These are phyloP conservation scores for Hebeloma cylindrosporum DNA, from an alignment of 768 basidiomycete genomes.

Conservation along the genomic window DNA sequence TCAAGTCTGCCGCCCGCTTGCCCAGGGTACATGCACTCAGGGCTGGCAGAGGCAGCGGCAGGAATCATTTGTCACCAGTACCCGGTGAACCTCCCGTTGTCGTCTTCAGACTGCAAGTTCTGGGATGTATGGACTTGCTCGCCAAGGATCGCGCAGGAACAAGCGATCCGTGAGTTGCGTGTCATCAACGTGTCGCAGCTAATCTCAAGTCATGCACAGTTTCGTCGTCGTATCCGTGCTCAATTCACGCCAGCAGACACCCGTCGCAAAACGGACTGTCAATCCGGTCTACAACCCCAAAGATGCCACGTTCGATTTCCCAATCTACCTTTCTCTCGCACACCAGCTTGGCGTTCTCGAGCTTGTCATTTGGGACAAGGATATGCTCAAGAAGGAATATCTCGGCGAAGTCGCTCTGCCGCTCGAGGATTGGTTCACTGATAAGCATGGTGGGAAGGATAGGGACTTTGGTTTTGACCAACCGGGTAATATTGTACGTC, in stretches of 20 bases:
- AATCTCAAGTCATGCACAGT: constrained; percentile 34
- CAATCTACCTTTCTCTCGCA: constrained; percentile 74
- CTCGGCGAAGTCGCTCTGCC: constrained; percentile 83
- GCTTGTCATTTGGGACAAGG: constrained; percentile 92
- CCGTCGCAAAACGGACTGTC: constrained; percentile 69
- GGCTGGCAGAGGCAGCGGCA: constrained; percentile 35
- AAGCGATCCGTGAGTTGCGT: constrained; percentile 74
- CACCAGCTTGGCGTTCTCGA: constrained; percentile 76
- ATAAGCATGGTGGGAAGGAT: constrained; percentile 30
- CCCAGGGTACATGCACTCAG: constrained; percentile 42
- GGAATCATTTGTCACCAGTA: constrained; percentile 37
- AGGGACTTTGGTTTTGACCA: constrained; percentile 56
- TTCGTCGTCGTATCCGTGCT: constrained; percentile 70
- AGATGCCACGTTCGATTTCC: constrained; percentile 88
- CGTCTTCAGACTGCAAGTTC: constrained; percentile 64
- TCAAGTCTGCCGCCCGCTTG: constrained; percentile 58
- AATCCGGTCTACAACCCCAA: constrained; percentile 66
- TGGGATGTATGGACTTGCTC: constrained; percentile 60
- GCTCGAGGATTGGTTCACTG: constrained; percentile 78
- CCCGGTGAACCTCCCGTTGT: constrained; percentile 69
- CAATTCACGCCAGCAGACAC: constrained; percentile 63
- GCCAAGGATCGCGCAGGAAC: constrained; percentile 67
- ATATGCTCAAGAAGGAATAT: constrained; percentile 88
- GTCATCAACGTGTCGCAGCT: neutral
- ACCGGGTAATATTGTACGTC: constrained; percentile 62